Percentiles rank a stretch among this genome's conserved stretches.
These are phyloP conservation scores for Ustilago bromivora DNA, from an alignment of 1,284 basidiomycete genomes.

Conservation along the genomic window DNA sequence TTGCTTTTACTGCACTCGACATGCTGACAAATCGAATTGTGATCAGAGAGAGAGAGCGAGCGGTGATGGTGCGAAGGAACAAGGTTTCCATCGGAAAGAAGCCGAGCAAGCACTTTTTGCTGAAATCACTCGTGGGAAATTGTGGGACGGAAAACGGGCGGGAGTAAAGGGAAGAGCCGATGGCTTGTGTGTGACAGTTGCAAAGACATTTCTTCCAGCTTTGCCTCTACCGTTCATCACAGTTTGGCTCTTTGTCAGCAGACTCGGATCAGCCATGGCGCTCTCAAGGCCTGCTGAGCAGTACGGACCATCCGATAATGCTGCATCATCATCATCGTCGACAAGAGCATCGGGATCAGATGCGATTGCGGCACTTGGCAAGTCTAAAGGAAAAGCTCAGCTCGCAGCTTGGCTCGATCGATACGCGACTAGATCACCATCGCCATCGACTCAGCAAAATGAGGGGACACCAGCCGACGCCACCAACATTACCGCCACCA, in stretches of 20 bases:
- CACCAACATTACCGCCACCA: neutral
- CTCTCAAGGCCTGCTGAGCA: constrained; percentile 22
- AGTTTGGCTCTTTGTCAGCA: constrained; percentile 7
- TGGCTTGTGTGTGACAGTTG: neutral
- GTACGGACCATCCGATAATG: constrained; percentile 15
- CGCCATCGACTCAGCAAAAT: neutral
- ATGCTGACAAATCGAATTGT: constrained; percentile 14
- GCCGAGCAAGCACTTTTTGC: neutral
- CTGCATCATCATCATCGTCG: neutral
- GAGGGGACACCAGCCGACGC: neutral
- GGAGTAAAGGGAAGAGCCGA: constrained; percentile 13
- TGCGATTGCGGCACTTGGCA: constrained; percentile 26
- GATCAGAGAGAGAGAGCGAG: neutral
- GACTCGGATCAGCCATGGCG: constrained; percentile 17
- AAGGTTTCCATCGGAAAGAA: neutral
- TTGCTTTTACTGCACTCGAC: constrained; percentile 13
- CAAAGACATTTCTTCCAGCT: neutral
- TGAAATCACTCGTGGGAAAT: neutral
- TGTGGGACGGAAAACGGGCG: constrained; percentile 10
- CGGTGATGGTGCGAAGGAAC: neutral
- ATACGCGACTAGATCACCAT: constrained; percentile 5
- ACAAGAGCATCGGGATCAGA: constrained; percentile 5
- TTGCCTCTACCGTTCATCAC: constrained; percentile 3
- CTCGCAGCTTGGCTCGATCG: constrained; percentile 42
- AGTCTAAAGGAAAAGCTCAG: constrained; percentile 6